Base-by-base conservation (phyloP, 2,329 filamentous ascomycete genomes). In the Chaetomium strumarium region DNA sequence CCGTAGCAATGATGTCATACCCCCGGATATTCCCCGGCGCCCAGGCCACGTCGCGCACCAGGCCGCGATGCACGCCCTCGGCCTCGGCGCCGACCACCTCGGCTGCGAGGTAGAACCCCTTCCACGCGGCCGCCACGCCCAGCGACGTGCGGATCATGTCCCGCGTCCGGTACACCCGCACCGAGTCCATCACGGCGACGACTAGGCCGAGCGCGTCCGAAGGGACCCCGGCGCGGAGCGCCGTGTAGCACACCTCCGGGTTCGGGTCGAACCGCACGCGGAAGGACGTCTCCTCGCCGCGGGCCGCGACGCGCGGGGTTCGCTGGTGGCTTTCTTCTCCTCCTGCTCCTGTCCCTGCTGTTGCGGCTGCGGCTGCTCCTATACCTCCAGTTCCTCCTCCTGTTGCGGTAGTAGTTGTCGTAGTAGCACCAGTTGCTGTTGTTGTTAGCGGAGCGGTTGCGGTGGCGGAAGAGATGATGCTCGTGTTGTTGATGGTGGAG, bases 21-120 rank as follows among this genome's bases (percentile, higher is more conserved):
- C 92, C 92, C 37, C 91, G 77, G 62, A 95, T 90, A 59, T 90
- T 95, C 12, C 90, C 92, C 44, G 90, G 87, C 1, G 92, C 90
- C 93, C 93, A 99, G 2, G 89, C 85, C 1, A 96, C 81, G 66
- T 96, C 91, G 44, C 92, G 79, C 7, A 96, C 87, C 37, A 97
- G 76, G 1, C 85, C 84, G 8, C 81, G 77, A 62, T 96, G 88
- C 16, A 49, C 43, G 4, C 45, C 48, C 1, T n/a, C n/a, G n/a
- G n/a, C n/a, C n/a, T n/a, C n/a, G n/a, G n/a, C n/a, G n/a, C n/a
- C n/a, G n/a, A 84, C 83, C 30, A 97, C 74, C 64, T 90, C 86
- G 17, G 85, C 84, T 0, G 90, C 90, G 8, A 88, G 80, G 66
- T 95, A 96, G 65, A 97, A 95, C 54, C 89, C 86, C 56, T 88